Percentiles rank a stretch among this genome's conserved stretches.
phyloP scores from a whole-genome alignment of 164 flowering plant genomes.

The Cinnamomum chago region DNA sequence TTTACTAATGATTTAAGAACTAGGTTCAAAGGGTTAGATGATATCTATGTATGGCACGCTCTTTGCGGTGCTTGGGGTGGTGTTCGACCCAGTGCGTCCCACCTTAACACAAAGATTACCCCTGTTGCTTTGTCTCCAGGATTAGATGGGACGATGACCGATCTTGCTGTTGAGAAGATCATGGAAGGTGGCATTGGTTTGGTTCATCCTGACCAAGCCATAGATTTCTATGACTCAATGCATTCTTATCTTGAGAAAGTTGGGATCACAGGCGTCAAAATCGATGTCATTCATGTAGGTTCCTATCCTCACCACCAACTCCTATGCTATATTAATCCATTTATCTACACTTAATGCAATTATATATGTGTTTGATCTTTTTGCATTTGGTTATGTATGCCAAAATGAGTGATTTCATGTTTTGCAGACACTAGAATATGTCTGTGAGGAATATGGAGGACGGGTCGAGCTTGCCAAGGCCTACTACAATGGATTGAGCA shows the following conservation, averaged over 20 bases:
- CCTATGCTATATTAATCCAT: background rate
- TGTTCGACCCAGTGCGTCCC: constrained; percentile 47
- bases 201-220: constrained; percentile 66
- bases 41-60: constrained; percentile 92
- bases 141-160: constrained; percentile 75
- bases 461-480: constrained; percentile 80
- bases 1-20: constrained; percentile 69
- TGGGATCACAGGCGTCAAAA: constrained; percentile 87
- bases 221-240: constrained; percentile 68
- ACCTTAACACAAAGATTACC: constrained; percentile 49
- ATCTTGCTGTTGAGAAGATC: constrained; percentile 85
- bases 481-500: constrained; percentile 62
- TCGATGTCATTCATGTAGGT: constrained; percentile 92
- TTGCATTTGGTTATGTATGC: background rate
- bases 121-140: constrained; percentile 60
- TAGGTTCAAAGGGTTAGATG: constrained; percentile 52
- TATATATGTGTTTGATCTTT: background rate
- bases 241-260: constrained; percentile 69
- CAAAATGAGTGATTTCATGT: background rate
- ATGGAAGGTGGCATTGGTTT: constrained; percentile 70
- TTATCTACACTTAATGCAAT: background rate
- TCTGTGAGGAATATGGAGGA: constrained; percentile 78
- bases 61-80: constrained; percentile 97
- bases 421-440: constrained; percentile 65
- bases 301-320: background rate